Evolutionary conservation across 1,139 yeast species (phyloP), one percentile per base, ranked within the genome.

Genomic region (Nakaseomyces kungkrabaensis): DNA sequence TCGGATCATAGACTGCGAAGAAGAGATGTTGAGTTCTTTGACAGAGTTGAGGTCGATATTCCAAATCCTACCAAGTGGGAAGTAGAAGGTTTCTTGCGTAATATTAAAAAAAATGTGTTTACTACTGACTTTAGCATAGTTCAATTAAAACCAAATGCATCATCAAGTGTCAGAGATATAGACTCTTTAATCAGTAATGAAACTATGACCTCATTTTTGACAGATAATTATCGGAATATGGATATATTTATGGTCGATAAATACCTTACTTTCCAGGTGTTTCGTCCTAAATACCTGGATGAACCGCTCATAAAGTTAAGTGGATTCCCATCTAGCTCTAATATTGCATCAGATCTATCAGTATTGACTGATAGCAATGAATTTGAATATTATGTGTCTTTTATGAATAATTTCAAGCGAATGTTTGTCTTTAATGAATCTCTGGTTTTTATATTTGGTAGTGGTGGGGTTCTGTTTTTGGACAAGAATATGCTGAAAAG

Each of bases 151-250:
- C 45, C 43, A 11, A 45, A 29, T 13, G 24, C 46, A n/a, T 32
- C 31, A 17, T n/a, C 33, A 17, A 29, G 34, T n/a, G 4, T 48
- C 27, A 10, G 5, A 6, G 46, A 43, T 17, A 8, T n/a, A 26
- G 33, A 32, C 13, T 38, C 37, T 5, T 8, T 25, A 11, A 22
- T 36, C 17, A 8, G 38, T 8, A 17, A 22, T 32, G 36, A 47
- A 13, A 50, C 54, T 6, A 45, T 51, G 42, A 53, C 56, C 1
- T 56, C 63, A 4, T 62, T 60, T 50, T 48, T 62, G n/a, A 59
- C 65, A 6, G 60, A 59, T 37, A 55, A 51, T 34, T 61, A 62
- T 41, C 55, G 54, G 37, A 53, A 55, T 41, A 52, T 62, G 60
- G 60, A 56, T 31, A 54, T 62, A 27, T 46, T 59, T 6, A 47